These are phyloP conservation scores for Tympanopsis confertula DNA, from an alignment of 2,329 filamentous ascomycete genomes.

Conservation along the genomic window DNA sequence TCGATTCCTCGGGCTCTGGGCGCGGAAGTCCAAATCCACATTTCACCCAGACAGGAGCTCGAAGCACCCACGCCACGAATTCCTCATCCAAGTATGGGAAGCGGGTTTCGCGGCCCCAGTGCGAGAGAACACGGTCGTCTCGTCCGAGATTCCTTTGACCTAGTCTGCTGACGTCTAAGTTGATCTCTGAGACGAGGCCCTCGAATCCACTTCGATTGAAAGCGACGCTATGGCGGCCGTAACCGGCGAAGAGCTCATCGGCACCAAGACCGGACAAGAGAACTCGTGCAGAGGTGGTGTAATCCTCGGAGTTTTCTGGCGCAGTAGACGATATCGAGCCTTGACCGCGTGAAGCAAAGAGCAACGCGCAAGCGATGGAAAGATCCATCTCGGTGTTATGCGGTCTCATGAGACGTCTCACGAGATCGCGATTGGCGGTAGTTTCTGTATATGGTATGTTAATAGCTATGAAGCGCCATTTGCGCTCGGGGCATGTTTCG, in stretches of 20 bases:
- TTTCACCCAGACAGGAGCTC: constrained; percentile 67
- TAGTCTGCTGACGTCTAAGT: constrained; percentile 72
- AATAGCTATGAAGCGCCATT: constrained; percentile 77
- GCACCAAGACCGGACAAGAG: constrained; percentile 87
- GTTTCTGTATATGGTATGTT: constrained; percentile 75
- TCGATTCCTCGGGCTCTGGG: constrained; percentile 10
- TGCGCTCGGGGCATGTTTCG: constrained; percentile 53
- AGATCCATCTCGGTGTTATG: constrained; percentile 99
- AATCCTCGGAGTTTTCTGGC: constrained; percentile 20
- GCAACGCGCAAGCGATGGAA: constrained; percentile 85
- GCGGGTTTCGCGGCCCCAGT: constrained; percentile 79
- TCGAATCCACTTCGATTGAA: constrained; percentile 58
- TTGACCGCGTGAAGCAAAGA: constrained; percentile 73
- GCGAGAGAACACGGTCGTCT: constrained; percentile 80
- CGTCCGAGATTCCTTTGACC: constrained; percentile 90
- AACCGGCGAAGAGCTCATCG: constrained; percentile 92
- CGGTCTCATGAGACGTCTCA: constrained; percentile 73
- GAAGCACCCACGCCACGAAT: constrained; percentile 71
- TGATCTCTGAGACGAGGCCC: constrained; percentile 69
- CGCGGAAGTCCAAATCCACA: constrained; percentile 63
- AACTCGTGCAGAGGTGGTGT: constrained; percentile 65
- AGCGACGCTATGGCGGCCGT: constrained; percentile 70
- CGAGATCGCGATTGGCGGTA: constrained; percentile 50
- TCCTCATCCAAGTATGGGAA: constrained; percentile 86
- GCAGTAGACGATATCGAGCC: constrained; percentile 26